Evolutionary conservation across 176 grass and related monocot genomes (phyloP), one percentile per base, ranked within the genome.

Genomic region (Leersia perrieri): DNA sequence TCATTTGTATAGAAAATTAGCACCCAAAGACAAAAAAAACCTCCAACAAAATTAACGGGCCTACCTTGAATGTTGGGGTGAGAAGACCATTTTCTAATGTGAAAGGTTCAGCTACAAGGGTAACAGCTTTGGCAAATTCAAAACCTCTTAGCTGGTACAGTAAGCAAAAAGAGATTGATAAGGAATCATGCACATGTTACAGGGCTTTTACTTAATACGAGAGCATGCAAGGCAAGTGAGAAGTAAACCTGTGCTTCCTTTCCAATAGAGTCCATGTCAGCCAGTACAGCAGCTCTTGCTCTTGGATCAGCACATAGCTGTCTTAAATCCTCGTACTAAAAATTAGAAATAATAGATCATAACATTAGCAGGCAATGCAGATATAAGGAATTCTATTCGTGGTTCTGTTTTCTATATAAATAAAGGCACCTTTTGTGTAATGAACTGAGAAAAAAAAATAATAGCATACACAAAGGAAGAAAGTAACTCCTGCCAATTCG

Each of bases 31-130:
- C 38, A 20, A 29, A 10, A 55, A 34, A 51, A 30, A 44, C 76
- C 25, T 77, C 18, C 13, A 82, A 64, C 55, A 76, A 31, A 51
- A 87, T 39, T 49, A 39, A 39, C 22, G 61, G 40, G n/a, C 51
- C 35, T 84, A 84, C 95, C 92, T 98, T 98, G 86, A 98, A 91
- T 45, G 95, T 98, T 64, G 95, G 95, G 72, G 95, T 98, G 51
- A 95, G 90, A 44, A 98, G 95, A 62, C 90, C 95, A 79, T 93
- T 98, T 68, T 98, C 95, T 72, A 91, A 16, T 73, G 95, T 95
- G 75, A 98, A 98, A 67, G 90, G 92, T 72, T 98, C 95, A 45
- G 89, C 58, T 26, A 95, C 88, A 47, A 98, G 79, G 15, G 88
- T 91, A 76, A 95, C 38, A 68, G 86, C 84, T 91, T 91, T 98